Evolutionary conservation across 306 rosid genomes (phyloP).

Genomic region (Cucumis hystrix): DNA sequence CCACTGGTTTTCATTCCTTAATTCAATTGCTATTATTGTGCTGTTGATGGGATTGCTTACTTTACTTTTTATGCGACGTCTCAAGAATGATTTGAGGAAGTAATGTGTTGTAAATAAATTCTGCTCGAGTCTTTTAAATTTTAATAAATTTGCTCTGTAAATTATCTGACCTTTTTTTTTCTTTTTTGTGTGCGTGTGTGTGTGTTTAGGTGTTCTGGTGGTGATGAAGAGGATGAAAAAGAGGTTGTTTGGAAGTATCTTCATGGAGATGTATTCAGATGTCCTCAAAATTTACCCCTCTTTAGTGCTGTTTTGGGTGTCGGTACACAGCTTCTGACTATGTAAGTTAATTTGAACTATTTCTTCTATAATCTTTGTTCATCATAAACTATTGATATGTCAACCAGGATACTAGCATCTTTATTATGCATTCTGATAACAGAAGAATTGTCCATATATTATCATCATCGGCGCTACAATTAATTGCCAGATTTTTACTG

Average conservation of each 20-base stretch:
- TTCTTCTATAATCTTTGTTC: constrained; percentile 4
- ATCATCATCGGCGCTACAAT: background rate
- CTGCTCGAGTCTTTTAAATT: background rate
- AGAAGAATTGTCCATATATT: background rate
- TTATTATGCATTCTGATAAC: background rate
- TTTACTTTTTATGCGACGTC: constrained; percentile 47
- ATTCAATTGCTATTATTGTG: constrained; percentile 51
- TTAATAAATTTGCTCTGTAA: background rate
- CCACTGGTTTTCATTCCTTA: constrained; percentile 76
- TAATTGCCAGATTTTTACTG: background rate
- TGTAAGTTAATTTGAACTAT: constrained; percentile 45
- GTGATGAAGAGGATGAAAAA: constrained; percentile 56
- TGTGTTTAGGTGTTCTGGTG: constrained; percentile 34
- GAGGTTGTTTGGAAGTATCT: constrained; percentile 74
- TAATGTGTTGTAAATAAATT: constrained; percentile 15
- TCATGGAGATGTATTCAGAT: constrained; percentile 67
- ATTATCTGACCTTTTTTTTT: constrained; percentile 7
- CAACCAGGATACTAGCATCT: background rate
- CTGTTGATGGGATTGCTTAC: constrained; percentile 69
- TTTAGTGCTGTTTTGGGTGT: constrained; percentile 64
- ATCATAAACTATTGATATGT: background rate
- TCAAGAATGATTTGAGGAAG: constrained; percentile 71
- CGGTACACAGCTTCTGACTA: constrained; percentile 69
- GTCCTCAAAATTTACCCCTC: constrained; percentile 50
- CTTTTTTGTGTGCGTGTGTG: background rate